These are phyloP conservation scores for Magnaporthiopsis incrustans DNA, from an alignment of 2,329 filamentous ascomycete species.

Conservation along the genomic window DNA sequence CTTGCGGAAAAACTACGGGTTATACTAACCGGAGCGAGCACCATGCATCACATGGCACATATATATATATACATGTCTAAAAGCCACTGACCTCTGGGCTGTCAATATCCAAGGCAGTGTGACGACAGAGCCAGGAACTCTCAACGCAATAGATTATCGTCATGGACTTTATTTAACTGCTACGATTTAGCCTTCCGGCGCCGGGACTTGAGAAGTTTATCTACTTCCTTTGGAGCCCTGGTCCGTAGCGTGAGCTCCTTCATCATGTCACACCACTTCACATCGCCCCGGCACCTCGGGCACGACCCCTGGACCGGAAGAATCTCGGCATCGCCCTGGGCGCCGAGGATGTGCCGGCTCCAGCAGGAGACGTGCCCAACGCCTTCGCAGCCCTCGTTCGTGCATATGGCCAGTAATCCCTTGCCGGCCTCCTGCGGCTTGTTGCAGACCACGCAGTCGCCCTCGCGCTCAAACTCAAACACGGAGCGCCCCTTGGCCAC, in stretches of 20 bases:
- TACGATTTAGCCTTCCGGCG: constrained; percentile 9
- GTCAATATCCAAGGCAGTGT: not conserved
- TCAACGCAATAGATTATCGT: not conserved
- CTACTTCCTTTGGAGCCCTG: constrained; percentile 61
- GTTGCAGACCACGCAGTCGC: constrained; percentile 45
- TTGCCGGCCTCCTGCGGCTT: constrained; percentile 34
- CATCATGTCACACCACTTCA: constrained; percentile 71
- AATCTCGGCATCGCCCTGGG: constrained; percentile 30
- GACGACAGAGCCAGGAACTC: not conserved
- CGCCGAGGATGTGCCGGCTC: constrained; percentile 41
- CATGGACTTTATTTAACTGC: not conserved
- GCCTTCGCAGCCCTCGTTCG: constrained; percentile 43
- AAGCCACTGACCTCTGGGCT: too few species aligned
- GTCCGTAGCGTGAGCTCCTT: constrained; percentile 71
- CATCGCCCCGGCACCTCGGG: constrained; percentile 54
- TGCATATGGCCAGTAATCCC: constrained; percentile 51
- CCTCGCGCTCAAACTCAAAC: constrained; percentile 48
- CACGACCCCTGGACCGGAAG: constrained; percentile 64
- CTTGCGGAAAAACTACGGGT: too few species aligned
- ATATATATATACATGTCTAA: not conserved
- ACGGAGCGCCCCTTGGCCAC: constrained; percentile 47
- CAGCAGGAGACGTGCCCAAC: constrained; percentile 55
- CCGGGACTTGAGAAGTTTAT: constrained; percentile 54
- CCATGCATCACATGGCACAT: not conserved
- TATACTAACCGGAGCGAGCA: not conserved